phyloP scores from a whole-genome alignment of 768 basidiomycete species.

The Tylopilus balloui region DNA sequence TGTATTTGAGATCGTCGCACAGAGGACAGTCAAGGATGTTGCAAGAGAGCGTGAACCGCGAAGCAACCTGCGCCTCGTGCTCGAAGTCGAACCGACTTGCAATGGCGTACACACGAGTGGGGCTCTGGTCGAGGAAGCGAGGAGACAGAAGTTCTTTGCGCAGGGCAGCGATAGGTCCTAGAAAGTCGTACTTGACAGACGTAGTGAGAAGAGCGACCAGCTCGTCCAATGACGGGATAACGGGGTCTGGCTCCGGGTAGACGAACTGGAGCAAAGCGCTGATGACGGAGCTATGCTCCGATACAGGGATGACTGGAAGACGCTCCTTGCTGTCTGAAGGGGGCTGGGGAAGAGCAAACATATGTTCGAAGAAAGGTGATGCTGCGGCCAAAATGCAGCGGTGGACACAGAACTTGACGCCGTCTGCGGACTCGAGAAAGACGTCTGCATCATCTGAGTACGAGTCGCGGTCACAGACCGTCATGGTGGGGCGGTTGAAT shows the following conservation, averaged over 20 bases:
- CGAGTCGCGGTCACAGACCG: slow-evolving; percentile 34
- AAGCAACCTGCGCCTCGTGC: slow-evolving; percentile 58
- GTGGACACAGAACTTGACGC: slow-evolving; percentile 56
- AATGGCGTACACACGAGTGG: slow-evolving; percentile 66
- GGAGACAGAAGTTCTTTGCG: slow-evolving; percentile 49
- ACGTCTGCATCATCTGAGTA: slow-evolving; percentile 49
- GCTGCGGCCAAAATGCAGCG: slow-evolving; percentile 56
- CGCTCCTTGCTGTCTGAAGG: slow-evolving; percentile 21
- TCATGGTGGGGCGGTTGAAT: slow-evolving; percentile 21
- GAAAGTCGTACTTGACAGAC: slow-evolving; percentile 63
- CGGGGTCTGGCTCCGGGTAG: slow-evolving; percentile 58
- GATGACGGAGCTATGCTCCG: slow-evolving; percentile 45
- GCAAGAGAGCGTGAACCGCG: slow-evolving; percentile 49
- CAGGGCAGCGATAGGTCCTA: slow-evolving; percentile 42
- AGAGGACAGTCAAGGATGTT: slow-evolving; percentile 55
- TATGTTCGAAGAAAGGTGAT: slow-evolving; percentile 64
- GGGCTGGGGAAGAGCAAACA: slow-evolving; percentile 64
- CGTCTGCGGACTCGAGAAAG: slow-evolving; percentile 43
- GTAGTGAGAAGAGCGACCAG: slow-evolving; percentile 47
- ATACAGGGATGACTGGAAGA: slow-evolving; percentile 49
- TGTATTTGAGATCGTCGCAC: slow-evolving; percentile 58
- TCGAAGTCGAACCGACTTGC: slow-evolving; percentile 63
- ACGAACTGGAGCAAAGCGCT: slow-evolving; percentile 53
- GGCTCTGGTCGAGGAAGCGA: slow-evolving; percentile 42
- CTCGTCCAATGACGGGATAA: slow-evolving; percentile 48